A percentile compares a stretch with the other conserved stretches of the same genome.
These are phyloP conservation scores for Calonectria multiphialidica DNA, from an alignment of 2,329 filamentous ascomycete species.

Conservation along the genomic window DNA sequence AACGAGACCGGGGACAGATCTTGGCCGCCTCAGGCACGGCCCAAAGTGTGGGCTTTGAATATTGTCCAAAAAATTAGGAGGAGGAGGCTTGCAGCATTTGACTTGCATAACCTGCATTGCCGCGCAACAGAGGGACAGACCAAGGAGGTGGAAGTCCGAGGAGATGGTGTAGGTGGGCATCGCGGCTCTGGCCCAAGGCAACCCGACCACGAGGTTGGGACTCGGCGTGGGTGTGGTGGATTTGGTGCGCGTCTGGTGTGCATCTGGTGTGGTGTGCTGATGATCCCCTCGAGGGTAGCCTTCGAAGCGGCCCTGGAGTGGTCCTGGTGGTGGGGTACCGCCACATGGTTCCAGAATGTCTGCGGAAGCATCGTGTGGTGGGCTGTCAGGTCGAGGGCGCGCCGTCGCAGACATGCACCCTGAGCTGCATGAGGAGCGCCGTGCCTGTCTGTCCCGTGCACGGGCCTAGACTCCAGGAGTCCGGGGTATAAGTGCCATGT, in stretches of 20 bases:
- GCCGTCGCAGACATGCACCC: slow-evolving; percentile 19
- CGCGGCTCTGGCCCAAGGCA: background rate
- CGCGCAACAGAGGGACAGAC: background rate
- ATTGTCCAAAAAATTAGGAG: background rate
- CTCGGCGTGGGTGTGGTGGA: slow-evolving; percentile 17
- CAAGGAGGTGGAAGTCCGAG: background rate
- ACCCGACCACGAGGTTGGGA: slow-evolving; percentile 16
- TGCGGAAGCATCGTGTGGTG: slow-evolving; percentile 29
- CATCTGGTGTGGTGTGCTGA: background rate
- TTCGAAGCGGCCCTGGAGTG: slow-evolving; percentile 15
- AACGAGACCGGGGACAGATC: background rate
- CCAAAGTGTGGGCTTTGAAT: background rate
- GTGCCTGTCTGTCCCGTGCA: slow-evolving; percentile 28
- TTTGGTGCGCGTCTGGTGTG: background rate
- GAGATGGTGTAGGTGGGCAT: background rate
- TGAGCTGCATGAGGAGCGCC: slow-evolving; percentile 22
- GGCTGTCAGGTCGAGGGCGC: slow-evolving; percentile 19
- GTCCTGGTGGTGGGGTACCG: slow-evolving; percentile 33
- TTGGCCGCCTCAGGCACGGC: background rate
- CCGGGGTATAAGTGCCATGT: slow-evolving; percentile 31
- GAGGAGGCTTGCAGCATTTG: background rate
- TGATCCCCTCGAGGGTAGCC: slow-evolving; percentile 5
- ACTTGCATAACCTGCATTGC: slow-evolving; percentile 19
- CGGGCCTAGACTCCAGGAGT: slow-evolving; percentile 24
- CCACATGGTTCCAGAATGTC: slow-evolving; percentile 42